These are phyloP conservation scores for Fusarium devonianum DNA, from an alignment of 2,329 filamentous ascomycete genomes.

Conservation along the genomic window DNA sequence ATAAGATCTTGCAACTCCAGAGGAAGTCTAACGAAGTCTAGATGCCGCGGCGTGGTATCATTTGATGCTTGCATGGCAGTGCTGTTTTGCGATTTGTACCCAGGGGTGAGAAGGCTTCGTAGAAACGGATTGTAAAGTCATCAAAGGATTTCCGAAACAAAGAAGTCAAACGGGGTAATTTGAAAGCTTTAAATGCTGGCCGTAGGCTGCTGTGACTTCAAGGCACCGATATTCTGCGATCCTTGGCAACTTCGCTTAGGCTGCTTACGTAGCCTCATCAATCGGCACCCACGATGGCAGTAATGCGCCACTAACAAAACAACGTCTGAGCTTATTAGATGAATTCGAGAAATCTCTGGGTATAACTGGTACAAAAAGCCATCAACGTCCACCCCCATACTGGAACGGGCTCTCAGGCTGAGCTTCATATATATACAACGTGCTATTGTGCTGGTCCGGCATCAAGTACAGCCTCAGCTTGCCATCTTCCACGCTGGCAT, in stretches of 20 bases:
- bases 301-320: not conserved
- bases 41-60: not conserved
- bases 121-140: too few species aligned
- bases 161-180: too few species aligned
- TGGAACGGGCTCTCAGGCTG: slow-evolving; percentile 35
- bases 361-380: not conserved
- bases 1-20: slow-evolving; percentile 41
- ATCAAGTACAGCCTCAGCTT: slow-evolving; percentile 55
- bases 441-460: slow-evolving; percentile 56
- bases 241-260: slow-evolving; percentile 21
- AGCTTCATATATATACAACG: slow-evolving; percentile 57
- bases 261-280: slow-evolving; percentile 8
- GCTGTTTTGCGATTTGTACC: not conserved
- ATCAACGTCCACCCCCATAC: slow-evolving; percentile 26
- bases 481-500: slow-evolving; percentile 53
- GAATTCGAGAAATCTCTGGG: not conserved
- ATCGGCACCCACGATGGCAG: slow-evolving; percentile 24
- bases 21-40: slow-evolving; percentile 32
- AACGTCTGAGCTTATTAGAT: not conserved
- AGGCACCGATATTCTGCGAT: slow-evolving; percentile 26
- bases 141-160: too few species aligned
- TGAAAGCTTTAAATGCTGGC: too few species aligned
- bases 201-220: not conserved
- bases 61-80: slow-evolving; percentile 11
- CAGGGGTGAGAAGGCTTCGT: too few species aligned